Evolutionary conservation across 2,329 filamentous ascomycete genomes (phyloP).

Genomic region (Sphaerulina populicola): DNA sequence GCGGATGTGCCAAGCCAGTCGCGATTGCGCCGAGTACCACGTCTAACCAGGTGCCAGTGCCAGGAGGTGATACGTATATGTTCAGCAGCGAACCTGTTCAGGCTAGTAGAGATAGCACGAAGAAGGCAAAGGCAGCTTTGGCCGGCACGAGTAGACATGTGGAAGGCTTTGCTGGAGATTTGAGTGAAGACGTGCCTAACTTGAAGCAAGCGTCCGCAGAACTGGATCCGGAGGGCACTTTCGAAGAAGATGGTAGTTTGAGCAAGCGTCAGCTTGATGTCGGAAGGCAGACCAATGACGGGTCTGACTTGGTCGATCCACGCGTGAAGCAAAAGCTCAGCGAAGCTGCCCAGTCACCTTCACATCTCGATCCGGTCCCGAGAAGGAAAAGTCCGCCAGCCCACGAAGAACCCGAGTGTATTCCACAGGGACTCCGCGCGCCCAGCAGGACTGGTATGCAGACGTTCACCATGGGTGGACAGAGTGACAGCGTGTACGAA

Average conservation of each 20-base stretch:
- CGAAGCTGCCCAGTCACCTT: too few species aligned
- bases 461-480: slow-evolving; percentile 48
- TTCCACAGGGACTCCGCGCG: slow-evolving; percentile 48
- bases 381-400: not conserved
- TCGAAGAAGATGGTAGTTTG: not conserved
- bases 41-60: slow-evolving; percentile 17
- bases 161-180: slow-evolving; percentile 1
- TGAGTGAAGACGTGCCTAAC: slow-evolving; percentile 2
- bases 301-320: not conserved
- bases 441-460: slow-evolving; percentile 41
- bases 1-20: slow-evolving; percentile 57
- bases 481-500: slow-evolving; percentile 51
- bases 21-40: slow-evolving; percentile 12
- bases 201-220: slow-evolving; percentile 6
- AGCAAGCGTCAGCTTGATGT: slow-evolving; percentile 6
- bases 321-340: not conserved
- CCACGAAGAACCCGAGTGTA: slow-evolving; percentile 15
- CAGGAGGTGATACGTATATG: slow-evolving; percentile 21
- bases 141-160: slow-evolving; percentile 4
- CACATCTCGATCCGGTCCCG: not conserved
- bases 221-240: not conserved
- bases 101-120: slow-evolving; percentile 5
- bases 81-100: slow-evolving; percentile 17
- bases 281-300: not conserved
- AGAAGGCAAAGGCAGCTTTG: slow-evolving; percentile 10